Evolutionary conservation across 208 protist species (phyloP).

Genomic region (Trichomonas vaginalis): DNA sequence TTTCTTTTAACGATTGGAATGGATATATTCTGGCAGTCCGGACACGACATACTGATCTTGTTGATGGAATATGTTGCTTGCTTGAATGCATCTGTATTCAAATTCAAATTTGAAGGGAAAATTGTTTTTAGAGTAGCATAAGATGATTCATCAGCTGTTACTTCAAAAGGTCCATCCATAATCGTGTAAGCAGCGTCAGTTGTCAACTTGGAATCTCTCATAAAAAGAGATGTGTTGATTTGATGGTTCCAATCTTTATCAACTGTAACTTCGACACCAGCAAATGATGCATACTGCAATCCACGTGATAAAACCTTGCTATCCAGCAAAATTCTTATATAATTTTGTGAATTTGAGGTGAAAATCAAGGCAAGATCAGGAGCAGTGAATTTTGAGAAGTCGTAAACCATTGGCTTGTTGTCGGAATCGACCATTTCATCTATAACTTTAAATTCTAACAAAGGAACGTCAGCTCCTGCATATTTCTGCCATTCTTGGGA

Average conservation of each 20-base stretch:
- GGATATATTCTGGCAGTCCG: neutral
- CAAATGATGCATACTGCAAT: neutral
- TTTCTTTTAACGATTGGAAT: neutral
- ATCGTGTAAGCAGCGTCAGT: neutral
- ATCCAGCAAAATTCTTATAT: neutral
- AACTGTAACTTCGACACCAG: neutral
- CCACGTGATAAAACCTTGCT: neutral
- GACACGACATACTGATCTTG: neutral
- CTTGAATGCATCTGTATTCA: neutral
- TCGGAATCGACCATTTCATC: neutral
- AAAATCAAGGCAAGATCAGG: neutral
- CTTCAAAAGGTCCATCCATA: neutral
- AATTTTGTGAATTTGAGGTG: neutral
- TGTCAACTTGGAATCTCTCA: neutral
- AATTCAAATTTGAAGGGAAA: neutral
- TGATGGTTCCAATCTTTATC: neutral
- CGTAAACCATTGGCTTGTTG: neutral
- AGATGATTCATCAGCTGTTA: neutral
- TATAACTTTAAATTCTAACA: neutral
- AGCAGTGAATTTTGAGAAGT: neutral
- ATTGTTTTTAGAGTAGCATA: neutral
- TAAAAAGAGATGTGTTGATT: neutral
- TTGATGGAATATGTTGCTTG: neutral
- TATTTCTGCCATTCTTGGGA: neutral
- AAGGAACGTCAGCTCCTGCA: neutral